Conservation (phyloP, 1,284 basidiomycete genomes). For the Cutaneotrichosporon arboriforme region DNA sequence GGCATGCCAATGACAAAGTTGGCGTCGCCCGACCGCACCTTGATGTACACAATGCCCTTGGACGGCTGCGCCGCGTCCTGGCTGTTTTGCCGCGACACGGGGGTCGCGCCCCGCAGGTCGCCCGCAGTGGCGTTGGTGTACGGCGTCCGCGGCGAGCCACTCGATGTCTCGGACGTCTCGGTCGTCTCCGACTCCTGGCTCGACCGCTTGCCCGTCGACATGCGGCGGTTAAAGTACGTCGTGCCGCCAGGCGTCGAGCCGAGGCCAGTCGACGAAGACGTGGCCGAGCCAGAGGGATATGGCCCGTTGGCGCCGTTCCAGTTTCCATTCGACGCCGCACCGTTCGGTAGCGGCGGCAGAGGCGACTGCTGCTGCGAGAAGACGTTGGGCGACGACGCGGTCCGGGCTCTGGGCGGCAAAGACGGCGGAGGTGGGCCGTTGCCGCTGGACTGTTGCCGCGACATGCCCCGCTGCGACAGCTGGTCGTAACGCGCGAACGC, state of each 20-base stretch:
- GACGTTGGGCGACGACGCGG: slow-evolving; percentile 50
- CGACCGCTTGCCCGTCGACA: slow-evolving; percentile 26
- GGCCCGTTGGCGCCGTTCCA: slow-evolving; percentile 12
- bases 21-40: slow-evolving; percentile 48
- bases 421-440: neutral
- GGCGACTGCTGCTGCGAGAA: slow-evolving; percentile 40
- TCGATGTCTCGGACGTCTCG: slow-evolving; percentile 45
- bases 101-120: slow-evolving; percentile 30
- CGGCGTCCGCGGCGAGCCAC: slow-evolving; percentile 50
- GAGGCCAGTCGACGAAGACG: slow-evolving; percentile 28
- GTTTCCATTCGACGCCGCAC: slow-evolving; percentile 5
- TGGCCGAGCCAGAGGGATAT: slow-evolving; percentile 16
- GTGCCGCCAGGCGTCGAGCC: slow-evolving; percentile 30
- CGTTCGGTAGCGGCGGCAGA: slow-evolving; percentile 22
- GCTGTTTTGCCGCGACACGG: slow-evolving; percentile 34
- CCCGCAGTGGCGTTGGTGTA: slow-evolving; percentile 53
- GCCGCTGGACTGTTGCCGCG: slow-evolving; percentile 15
- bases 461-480: slow-evolving; percentile 29
- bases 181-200: slow-evolving; percentile 41
- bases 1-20: slow-evolving; percentile 85
- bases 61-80: slow-evolving; percentile 13
- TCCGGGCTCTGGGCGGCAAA: slow-evolving; percentile 44
- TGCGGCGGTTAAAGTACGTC: slow-evolving; percentile 29
- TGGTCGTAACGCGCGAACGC: slow-evolving; percentile 22
- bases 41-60: slow-evolving; percentile 63